These are phyloP conservation scores for Venturia oleaginea DNA, from an alignment of 2,329 filamentous ascomycete genomes.

Conservation along the genomic window DNA sequence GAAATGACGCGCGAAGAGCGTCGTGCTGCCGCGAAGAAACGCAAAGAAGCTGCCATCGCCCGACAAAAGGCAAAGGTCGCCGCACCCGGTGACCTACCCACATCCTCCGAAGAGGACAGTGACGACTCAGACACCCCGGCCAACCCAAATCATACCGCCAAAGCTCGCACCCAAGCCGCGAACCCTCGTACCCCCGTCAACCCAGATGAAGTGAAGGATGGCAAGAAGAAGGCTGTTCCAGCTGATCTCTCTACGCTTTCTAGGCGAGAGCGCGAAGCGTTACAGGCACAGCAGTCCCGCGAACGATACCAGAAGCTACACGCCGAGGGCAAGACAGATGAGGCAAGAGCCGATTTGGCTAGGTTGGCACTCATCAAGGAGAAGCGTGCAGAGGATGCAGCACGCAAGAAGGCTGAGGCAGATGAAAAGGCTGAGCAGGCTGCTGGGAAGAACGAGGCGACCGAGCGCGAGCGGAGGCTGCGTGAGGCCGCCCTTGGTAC, in stretches of 20 bases:
- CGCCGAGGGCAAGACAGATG: conserved; percentile 91
- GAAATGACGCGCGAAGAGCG: conserved; percentile 78
- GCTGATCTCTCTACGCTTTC: conserved; percentile 46
- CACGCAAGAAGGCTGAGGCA: conserved; percentile 63
- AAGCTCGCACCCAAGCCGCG: conserved; percentile 59
- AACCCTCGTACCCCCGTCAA: conserved; percentile 47
- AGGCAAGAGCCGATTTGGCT: conserved; percentile 82
- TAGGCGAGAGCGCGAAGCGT: conserved; percentile 63
- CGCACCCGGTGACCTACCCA: conserved; percentile 75
- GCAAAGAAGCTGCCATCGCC: conserved; percentile 81
- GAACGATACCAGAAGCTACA: conserved; percentile 89
- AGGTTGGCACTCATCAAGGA: conserved; percentile 73
- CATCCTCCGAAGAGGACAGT: conserved; percentile 49
- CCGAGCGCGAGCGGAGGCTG: conserved; percentile 37
- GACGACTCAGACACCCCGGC: conserved; percentile 61
- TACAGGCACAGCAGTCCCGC: conserved; percentile 80
- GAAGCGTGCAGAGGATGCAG: conserved; percentile 75
- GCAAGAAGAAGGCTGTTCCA: conserved; percentile 33
- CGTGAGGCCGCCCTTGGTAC: conserved; percentile 14
- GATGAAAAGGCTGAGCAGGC: conserved; percentile 44
- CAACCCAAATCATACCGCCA: conserved; percentile 77
- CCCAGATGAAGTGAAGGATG: conserved; percentile 42
- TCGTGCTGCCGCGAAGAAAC: conserved; percentile 76
- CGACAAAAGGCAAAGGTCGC: conserved; percentile 61
- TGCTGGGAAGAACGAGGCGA: conserved; percentile 45